A percentile compares a stretch with the other conserved stretches of the same genome.
Conservation (phyloP, 352 stramenopile species). For the Saprolegnia parasitica region DNA sequence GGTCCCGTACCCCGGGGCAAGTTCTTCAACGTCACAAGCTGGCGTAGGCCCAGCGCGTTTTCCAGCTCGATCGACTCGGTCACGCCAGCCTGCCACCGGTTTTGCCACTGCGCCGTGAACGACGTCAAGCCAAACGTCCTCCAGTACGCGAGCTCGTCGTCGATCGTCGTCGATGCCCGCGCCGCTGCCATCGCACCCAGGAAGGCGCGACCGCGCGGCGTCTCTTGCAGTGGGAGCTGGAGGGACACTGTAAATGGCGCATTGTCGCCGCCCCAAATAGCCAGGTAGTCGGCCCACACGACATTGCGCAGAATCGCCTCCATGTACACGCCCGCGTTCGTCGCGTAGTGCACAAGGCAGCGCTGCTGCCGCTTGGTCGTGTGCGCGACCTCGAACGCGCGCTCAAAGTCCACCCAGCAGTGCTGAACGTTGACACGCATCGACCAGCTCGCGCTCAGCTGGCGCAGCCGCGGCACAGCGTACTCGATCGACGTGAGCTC, state of each 20-base stretch:
- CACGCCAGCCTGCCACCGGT: neutral
- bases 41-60: slow-evolving; percentile 9
- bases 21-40: slow-evolving; percentile 4
- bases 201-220: neutral
- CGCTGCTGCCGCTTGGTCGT: slow-evolving; percentile 8
- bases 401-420: slow-evolving; percentile 26
- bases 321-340: slow-evolving; percentile 23
- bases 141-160: slow-evolving; percentile 19
- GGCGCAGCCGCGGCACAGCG: neutral
- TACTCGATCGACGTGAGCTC: slow-evolving; percentile 8
- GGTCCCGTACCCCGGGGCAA: neutral
- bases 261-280: neutral
- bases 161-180: neutral
- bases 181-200: neutral
- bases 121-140: neutral
- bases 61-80: neutral
- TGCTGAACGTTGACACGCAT: slow-evolving; percentile 4
- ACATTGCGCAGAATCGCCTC: slow-evolving; percentile 21
- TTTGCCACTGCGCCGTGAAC: slow-evolving; percentile 6
- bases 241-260: neutral
- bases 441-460: neutral
- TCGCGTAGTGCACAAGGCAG: neutral
- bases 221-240: neutral
- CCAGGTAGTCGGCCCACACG: slow-evolving; percentile 4
- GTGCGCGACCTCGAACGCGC: slow-evolving; percentile 24